These are phyloP conservation scores for Hevea brasiliensis DNA, from an alignment of 345 rosid species.

Conservation along the genomic window DNA sequence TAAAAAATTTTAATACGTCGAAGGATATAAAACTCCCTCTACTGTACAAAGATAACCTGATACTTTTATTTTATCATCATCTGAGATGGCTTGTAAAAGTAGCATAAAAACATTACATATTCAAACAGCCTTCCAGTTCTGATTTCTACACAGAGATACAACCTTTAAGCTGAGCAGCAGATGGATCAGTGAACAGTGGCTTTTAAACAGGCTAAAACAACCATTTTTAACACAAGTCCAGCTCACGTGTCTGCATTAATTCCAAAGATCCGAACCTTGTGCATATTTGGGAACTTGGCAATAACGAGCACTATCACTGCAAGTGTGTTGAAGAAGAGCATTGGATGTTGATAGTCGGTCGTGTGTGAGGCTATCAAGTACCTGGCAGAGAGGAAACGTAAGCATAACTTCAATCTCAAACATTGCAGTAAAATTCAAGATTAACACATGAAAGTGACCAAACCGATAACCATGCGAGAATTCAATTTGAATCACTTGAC, in stretches of 20 bases:
- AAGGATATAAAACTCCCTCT: conserved; percentile 16
- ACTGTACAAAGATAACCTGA: conserved; percentile 40
- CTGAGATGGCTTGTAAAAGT: conserved; percentile 9
- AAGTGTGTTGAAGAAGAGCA: conserved; percentile 86
- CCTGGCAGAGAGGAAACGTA: conserved; percentile 37
- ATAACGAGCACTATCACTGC: conserved; percentile 83
- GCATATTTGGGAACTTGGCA: conserved; percentile 99
- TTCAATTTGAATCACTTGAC: background rate
- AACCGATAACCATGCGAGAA: too few relatives aligned
- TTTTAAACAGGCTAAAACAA: conserved; percentile 17
- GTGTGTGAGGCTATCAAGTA: conserved; percentile 98
- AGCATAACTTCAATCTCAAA: background rate
- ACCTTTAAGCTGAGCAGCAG: conserved; percentile 21
- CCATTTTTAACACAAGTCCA: background rate
- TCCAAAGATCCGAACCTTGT: conserved; percentile 98
- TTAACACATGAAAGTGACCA: background rate
- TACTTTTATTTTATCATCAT: conserved; percentile 26
- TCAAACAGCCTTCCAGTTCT: conserved; percentile 25
- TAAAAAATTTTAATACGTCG: conserved; percentile 14
- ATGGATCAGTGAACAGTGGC: conserved; percentile 16
- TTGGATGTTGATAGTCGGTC: conserved; percentile 86
- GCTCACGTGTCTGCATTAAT: conserved; percentile 75
- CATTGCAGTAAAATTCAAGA: background rate
- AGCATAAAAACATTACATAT: conserved; percentile 28
- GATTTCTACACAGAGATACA: conserved; percentile 39